Evolutionary conservation across 805 yeast species (phyloP).

Genomic region (Nakazawaea ishiwadae): DNA sequence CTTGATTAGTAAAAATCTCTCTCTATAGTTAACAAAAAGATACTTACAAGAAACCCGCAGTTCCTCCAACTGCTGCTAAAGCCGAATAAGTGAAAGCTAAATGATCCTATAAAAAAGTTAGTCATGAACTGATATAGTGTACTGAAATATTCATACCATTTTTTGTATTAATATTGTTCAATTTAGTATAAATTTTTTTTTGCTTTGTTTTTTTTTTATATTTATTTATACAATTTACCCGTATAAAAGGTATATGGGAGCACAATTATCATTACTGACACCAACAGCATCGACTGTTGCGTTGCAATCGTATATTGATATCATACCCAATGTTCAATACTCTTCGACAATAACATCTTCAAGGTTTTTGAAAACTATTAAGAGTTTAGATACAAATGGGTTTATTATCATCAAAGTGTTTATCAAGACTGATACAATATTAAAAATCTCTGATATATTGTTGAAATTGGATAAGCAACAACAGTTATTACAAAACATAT

Average conservation of each 20-base stretch:
- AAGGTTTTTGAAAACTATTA: constrained; percentile 80
- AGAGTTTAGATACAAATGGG: constrained; percentile 72
- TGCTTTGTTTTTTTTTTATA: background rate
- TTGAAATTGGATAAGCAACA: constrained; percentile 30
- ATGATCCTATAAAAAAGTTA: constrained; percentile 48
- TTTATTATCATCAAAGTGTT: constrained; percentile 74
- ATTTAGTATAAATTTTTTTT: no score
- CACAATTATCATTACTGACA: constrained; percentile 76
- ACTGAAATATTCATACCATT: background rate
- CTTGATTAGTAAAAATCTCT: background rate
- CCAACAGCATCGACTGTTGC: constrained; percentile 93
- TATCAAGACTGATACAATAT: constrained; percentile 57
- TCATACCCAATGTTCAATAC: constrained; percentile 70
- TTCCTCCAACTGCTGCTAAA: constrained; percentile 64
- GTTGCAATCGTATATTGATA: constrained; percentile 82
- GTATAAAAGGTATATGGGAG: constrained; percentile 60
- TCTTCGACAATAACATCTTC: constrained; percentile 72
- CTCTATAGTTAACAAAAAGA: no score
- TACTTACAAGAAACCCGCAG: constrained; percentile 55
- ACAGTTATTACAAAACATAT: constrained; percentile 38
- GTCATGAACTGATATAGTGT: background rate
- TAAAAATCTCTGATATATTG: constrained; percentile 22
- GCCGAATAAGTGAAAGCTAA: constrained; percentile 72
- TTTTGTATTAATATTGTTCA: background rate
- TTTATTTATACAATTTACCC: background rate